phyloP scores from a whole-genome alignment of 2,329 filamentous ascomycete genomes.

The Plenodomus biglobosus region DNA sequence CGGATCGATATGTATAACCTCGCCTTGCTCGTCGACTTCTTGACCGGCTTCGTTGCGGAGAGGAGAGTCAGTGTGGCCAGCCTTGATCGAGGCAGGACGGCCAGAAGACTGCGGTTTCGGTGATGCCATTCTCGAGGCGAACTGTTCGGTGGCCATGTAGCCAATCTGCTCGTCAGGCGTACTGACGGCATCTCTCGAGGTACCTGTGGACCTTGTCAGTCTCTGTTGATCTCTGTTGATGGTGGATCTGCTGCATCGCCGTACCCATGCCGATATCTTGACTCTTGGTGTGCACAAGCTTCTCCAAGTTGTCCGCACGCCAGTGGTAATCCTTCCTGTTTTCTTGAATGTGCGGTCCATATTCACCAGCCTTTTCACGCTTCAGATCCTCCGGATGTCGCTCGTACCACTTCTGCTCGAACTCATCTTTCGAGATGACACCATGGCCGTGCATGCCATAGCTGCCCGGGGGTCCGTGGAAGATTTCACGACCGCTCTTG shows the following conservation, averaged over 20 bases:
- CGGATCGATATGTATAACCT: constrained; percentile 77
- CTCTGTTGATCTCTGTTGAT: constrained; percentile 53
- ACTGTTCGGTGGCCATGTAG: constrained; percentile 84
- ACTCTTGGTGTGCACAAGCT: constrained; percentile 72
- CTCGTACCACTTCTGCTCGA: constrained; percentile 88
- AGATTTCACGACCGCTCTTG: constrained; percentile 69
- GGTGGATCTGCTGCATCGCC: constrained; percentile 22
- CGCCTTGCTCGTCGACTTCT: constrained; percentile 55
- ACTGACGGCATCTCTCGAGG: constrained; percentile 62
- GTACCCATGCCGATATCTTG: constrained; percentile 57
- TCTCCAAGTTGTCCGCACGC: constrained; percentile 88
- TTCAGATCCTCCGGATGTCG: constrained; percentile 81
- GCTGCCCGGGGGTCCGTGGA: constrained; percentile 77
- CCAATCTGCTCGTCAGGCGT: constrained; percentile 91
- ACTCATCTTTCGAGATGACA: constrained; percentile 71
- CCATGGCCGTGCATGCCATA: constrained; percentile 93
- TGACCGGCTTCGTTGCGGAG: constrained; percentile 52
- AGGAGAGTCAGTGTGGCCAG: constrained; percentile 53
- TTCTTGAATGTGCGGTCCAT: constrained; percentile 60
- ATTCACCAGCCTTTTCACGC: constrained; percentile 71
- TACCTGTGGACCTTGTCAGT: constrained; percentile 59
- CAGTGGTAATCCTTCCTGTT: constrained; percentile 75
- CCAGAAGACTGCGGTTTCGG: constrained; percentile 59
- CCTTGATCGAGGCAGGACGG: constrained; percentile 50
- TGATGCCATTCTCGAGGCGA: constrained; percentile 73